Conservation (phyloP, 306 rosid genomes). For the Dryas alaskensis region DNA sequence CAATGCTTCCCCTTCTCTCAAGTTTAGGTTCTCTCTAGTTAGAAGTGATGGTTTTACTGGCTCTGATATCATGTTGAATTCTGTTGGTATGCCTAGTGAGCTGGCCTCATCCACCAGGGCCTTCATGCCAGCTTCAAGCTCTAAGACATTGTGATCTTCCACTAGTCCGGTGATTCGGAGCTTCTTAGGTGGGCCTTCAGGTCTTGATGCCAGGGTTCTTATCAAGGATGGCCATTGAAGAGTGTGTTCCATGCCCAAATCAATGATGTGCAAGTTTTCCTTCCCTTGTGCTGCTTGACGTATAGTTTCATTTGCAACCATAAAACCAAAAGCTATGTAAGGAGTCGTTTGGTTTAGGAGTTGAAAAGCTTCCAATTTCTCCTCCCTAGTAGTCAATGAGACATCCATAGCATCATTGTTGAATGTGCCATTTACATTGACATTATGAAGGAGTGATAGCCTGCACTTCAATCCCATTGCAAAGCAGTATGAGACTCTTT, state of each 20-base stretch:
- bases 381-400: conserved; percentile 45
- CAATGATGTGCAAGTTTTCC: conserved; percentile 58
- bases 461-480: conserved; percentile 62
- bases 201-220: conserved; percentile 61
- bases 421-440: conserved; percentile 36
- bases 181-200: conserved; percentile 55
- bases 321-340: conserved; percentile 61
- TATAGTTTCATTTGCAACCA: conserved; percentile 82
- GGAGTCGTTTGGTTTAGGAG: conserved; percentile 81
- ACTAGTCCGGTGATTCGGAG: conserved; percentile 55
- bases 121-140: conserved; percentile 44
- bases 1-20: conserved; percentile 65
- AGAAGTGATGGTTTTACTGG: conserved; percentile 46
- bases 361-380: conserved; percentile 61
- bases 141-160: conserved; percentile 23
- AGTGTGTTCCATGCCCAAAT: conserved; percentile 63
- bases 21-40: conserved; percentile 50
- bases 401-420: conserved; percentile 29
- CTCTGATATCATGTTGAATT: conserved; percentile 44
- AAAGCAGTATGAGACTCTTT: conserved; percentile 61
- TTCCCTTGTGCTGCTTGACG: conserved; percentile 57
- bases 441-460: conserved; percentile 54
- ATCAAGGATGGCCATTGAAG: conserved; percentile 81
- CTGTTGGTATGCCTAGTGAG: conserved; percentile 49
- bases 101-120: conserved; percentile 56